Conservation (phyloP, 2,329 filamentous ascomycete species). For the Diaporthe helianthi region DNA sequence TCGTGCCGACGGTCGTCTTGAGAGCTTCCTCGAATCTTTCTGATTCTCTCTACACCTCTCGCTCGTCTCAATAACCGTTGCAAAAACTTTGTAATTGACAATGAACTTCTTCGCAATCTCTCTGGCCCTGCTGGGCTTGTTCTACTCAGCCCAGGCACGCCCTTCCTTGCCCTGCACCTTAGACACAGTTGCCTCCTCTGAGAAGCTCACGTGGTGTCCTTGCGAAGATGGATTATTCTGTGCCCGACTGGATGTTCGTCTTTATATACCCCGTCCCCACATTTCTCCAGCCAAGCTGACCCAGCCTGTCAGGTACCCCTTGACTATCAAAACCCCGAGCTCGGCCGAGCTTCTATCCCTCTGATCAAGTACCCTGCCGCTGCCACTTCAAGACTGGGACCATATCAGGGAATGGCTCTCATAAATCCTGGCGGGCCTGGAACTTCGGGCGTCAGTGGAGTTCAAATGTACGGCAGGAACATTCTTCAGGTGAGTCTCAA, state of each 20-base stretch:
- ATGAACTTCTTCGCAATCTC: neutral
- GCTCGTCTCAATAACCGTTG: neutral
- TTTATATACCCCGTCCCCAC: neutral
- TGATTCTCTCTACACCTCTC: neutral
- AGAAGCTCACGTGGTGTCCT: conserved; percentile 37
- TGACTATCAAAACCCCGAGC: conserved; percentile 31
- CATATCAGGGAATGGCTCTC: conserved; percentile 29
- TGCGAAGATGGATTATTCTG: conserved; percentile 39
- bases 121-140: conserved; percentile 6
- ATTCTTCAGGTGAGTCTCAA: neutral
- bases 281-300: neutral
- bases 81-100: neutral
- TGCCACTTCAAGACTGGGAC: conserved; percentile 14
- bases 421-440: conserved; percentile 18
- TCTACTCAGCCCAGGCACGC: neutral
- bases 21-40: neutral
- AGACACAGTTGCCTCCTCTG: conserved; percentile 28
- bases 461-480: neutral
- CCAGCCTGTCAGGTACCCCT: conserved; percentile 30
- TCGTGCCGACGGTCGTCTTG: neutral
- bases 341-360: conserved; percentile 32
- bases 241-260: conserved; percentile 37
- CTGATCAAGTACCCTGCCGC: conserved; percentile 31
- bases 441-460: neutral
- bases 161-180: neutral